A percentile compares a stretch with the other conserved stretches of the same genome.
Evolutionary conservation across 768 basidiomycete genomes (phyloP).

Genomic region (Macrolepiota fuliginosa): DNA sequence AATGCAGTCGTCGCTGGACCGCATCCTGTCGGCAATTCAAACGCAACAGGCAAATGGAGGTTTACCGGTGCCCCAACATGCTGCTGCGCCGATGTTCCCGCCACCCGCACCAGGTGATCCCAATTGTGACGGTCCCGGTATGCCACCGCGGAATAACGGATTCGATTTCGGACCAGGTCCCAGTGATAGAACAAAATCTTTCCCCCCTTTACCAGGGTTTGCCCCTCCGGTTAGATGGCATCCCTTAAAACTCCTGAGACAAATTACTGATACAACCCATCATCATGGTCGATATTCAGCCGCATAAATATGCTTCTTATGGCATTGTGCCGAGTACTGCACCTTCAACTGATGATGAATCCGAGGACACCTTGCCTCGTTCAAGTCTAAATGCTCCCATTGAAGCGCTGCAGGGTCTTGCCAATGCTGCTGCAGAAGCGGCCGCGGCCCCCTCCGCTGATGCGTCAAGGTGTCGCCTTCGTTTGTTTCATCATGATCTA

Average conservation of each 20-base stretch:
- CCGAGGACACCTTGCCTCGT: constrained; percentile 84
- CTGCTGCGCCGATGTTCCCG: constrained; percentile 25
- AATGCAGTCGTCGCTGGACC: constrained; percentile 86
- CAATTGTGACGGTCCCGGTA: constrained; percentile 26
- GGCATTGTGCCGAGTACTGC: constrained; percentile 84
- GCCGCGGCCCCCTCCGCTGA: constrained; percentile 73
- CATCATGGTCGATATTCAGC: constrained; percentile 38
- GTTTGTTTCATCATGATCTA: constrained; percentile 9
- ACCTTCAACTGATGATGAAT: constrained; percentile 88
- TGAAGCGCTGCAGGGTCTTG: constrained; percentile 90
- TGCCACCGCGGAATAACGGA: constrained; percentile 35
- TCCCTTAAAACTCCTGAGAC: constrained; percentile 9
- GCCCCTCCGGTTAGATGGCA: constrained; percentile 71
- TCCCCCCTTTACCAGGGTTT: constrained; percentile 89
- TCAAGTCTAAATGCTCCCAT: constrained; percentile 88
- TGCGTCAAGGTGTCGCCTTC: constrained; percentile 49
- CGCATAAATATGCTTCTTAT: constrained; percentile 88
- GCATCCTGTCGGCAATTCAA: constrained; percentile 71
- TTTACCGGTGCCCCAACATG: constrained; percentile 34
- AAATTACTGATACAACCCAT: constrained; percentile 14
- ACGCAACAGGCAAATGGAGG: constrained; percentile 31
- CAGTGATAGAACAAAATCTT: constrained; percentile 38
- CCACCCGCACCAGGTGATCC: constrained; percentile 19
- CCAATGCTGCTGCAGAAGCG: constrained; percentile 94
- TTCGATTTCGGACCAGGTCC: constrained; percentile 34